phyloP scores from a whole-genome alignment of 768 basidiomycete genomes.

The Rubroboletus satanas region DNA sequence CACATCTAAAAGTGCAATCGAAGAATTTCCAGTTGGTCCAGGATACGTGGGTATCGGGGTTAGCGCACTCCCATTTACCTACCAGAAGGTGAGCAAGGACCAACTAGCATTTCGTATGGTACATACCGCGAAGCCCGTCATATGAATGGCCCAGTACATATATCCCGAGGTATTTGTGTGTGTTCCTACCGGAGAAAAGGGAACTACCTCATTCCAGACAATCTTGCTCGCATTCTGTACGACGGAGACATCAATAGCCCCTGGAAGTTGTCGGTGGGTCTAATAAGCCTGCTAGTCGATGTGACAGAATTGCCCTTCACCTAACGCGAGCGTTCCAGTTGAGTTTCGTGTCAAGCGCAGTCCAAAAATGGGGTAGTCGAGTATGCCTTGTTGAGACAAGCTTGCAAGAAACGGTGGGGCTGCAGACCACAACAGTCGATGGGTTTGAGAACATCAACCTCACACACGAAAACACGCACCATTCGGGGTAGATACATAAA shows the following conservation, averaged over 20 bases:
- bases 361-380: constrained; percentile 78
- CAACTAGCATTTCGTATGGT: not conserved
- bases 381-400: constrained; percentile 56
- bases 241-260: constrained; percentile 71
- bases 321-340: constrained; percentile 62
- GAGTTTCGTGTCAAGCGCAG: constrained; percentile 57
- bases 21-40: constrained; percentile 46
- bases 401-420: constrained; percentile 66
- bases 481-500: constrained; percentile 43
- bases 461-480: constrained; percentile 37
- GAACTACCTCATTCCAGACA: constrained; percentile 69
- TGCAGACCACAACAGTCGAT: constrained; percentile 22
- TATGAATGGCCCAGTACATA: constrained; percentile 68
- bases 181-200: constrained; percentile 62
- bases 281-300: not conserved
- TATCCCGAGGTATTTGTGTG: constrained; percentile 65
- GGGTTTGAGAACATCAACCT: not conserved
- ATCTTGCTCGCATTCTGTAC: constrained; percentile 58
- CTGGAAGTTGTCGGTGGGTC: constrained; percentile 34
- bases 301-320: constrained; percentile 30
- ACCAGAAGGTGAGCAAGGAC: constrained; percentile 5
- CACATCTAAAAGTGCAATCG: constrained; percentile 73
- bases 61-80: constrained; percentile 57
- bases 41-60: constrained; percentile 64
- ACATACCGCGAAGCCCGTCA: constrained; percentile 51